These are phyloP conservation scores for Leccinum griseonigrum DNA, from an alignment of 1,284 basidiomycete species.

Conservation along the genomic window DNA sequence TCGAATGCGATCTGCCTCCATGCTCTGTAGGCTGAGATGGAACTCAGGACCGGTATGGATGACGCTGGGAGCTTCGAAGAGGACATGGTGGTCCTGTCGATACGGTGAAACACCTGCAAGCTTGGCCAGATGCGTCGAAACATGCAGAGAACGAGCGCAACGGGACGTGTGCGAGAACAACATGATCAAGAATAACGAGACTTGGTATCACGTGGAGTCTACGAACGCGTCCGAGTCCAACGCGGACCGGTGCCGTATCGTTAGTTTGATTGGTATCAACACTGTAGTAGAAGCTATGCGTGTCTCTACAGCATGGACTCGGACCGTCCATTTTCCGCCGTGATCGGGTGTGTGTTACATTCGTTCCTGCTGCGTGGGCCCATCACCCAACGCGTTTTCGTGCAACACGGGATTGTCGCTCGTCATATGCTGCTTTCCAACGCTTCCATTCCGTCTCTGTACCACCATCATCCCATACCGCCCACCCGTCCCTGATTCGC, in stretches of 20 bases:
- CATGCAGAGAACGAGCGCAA: conserved; percentile 6
- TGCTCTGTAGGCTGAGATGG: conserved; percentile 65
- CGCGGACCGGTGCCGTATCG: not conserved
- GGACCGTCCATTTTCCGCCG: not conserved
- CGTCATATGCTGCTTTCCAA: conserved; percentile 55
- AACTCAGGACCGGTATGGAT: conserved; percentile 75
- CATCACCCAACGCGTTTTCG: conserved; percentile 17
- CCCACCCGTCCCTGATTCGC: conserved; percentile 78
- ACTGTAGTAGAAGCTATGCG: not conserved
- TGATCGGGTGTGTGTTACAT: conserved; percentile 5
- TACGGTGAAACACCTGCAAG: conserved; percentile 1
- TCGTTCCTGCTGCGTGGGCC: not conserved
- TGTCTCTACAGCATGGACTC: conserved; percentile 12
- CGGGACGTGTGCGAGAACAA: not conserved
- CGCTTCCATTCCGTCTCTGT: conserved; percentile 60
- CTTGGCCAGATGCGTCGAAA: conserved; percentile 5
- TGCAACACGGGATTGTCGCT: conserved; percentile 7
- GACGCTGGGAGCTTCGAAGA: conserved; percentile 41
- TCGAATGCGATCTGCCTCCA: conserved; percentile 74
- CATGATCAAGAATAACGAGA: not conserved
- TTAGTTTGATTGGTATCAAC: not conserved
- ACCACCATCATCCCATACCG: conserved; percentile 71
- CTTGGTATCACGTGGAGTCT: not conserved
- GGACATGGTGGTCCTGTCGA: conserved; percentile 15
- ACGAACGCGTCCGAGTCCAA: not conserved